Evolutionary conservation across 352 stramenopile genomes (phyloP).

Genomic region (Globisporangium cylindrosporum): DNA sequence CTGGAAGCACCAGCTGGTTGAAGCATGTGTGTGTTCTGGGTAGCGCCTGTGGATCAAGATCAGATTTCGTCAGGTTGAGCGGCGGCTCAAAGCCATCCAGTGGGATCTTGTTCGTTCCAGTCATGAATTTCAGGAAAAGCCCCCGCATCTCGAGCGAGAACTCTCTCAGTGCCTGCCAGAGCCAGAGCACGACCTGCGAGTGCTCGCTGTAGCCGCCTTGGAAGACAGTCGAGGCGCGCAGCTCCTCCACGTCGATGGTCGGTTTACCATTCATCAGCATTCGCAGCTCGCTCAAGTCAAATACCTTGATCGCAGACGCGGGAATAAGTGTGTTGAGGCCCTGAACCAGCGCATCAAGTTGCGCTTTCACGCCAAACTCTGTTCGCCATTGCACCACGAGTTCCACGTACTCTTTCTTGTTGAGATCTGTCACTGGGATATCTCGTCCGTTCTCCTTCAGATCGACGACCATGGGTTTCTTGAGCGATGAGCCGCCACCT

Average conservation of each 20-base stretch:
- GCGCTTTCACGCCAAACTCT: slow-evolving; percentile 44
- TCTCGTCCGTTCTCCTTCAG: slow-evolving; percentile 64
- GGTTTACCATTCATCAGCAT: slow-evolving; percentile 55
- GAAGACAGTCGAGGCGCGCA: slow-evolving; percentile 76
- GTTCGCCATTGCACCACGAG: slow-evolving; percentile 63
- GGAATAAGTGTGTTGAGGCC: slow-evolving; percentile 58
- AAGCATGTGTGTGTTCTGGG: slow-evolving; percentile 85
- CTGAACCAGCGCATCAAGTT: slow-evolving; percentile 56
- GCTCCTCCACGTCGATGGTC: slow-evolving; percentile 81
- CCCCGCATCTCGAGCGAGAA: slow-evolving; percentile 58
- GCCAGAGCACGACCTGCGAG: slow-evolving; percentile 73
- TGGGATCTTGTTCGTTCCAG: slow-evolving; percentile 77
- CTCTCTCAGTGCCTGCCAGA: slow-evolving; percentile 81
- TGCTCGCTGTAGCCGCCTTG: slow-evolving; percentile 79
- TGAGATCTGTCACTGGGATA: slow-evolving; percentile 65
- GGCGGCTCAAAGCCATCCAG: slow-evolving; percentile 86
- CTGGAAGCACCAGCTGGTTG: slow-evolving; percentile 86
- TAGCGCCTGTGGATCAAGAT: slow-evolving; percentile 63
- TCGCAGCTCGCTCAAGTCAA: slow-evolving; percentile 40
- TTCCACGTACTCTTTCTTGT: slow-evolving; percentile 77
- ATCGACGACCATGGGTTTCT: slow-evolving; percentile 34
- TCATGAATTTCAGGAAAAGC: slow-evolving; percentile 84
- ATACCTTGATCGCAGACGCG: slow-evolving; percentile 35
- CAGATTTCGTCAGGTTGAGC: slow-evolving; percentile 81
- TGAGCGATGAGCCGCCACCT: slow-evolving; percentile 3